A percentile compares a stretch with the other conserved stretches of the same genome.
Evolutionary conservation across 768 basidiomycete species (phyloP).

Genomic region (Amanita jacksonii): DNA sequence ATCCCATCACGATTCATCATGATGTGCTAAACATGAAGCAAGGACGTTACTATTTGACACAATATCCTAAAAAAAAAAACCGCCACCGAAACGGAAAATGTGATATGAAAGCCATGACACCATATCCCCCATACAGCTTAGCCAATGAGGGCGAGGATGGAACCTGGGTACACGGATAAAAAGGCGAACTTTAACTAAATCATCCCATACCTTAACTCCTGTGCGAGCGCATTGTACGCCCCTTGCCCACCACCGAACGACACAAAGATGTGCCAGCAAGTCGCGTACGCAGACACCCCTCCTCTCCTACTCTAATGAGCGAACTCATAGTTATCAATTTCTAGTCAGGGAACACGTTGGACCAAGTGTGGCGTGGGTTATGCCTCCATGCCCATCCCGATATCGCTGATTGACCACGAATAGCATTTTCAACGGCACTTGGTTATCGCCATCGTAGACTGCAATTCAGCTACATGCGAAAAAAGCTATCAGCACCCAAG

Average conservation of each 20-base stretch:
- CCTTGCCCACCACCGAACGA: not conserved
- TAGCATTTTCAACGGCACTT: constrained; percentile 77
- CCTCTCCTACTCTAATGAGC: not conserved
- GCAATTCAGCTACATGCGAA: constrained; percentile 54
- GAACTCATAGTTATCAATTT: constrained; percentile 12
- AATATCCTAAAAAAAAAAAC: too few species aligned
- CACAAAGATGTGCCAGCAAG: constrained; percentile 57
- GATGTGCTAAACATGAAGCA: too few species aligned
- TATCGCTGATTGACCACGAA: constrained; percentile 9
- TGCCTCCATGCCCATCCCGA: constrained; percentile 8
- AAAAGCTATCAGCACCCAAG: constrained; percentile 52
- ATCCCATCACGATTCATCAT: too few species aligned
- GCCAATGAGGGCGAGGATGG: not conserved
- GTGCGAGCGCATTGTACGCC: not conserved
- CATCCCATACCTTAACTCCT: not conserved
- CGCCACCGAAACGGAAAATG: too few species aligned
- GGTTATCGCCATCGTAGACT: constrained; percentile 67
- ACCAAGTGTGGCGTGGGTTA: constrained; percentile 53
- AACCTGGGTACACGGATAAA: not conserved
- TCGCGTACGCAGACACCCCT: constrained; percentile 55
- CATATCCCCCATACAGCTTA: not conserved
- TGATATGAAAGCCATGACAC: not conserved
- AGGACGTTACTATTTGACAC: too few species aligned
- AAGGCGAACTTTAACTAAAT: not conserved
- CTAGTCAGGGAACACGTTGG: constrained; percentile 73